Base-by-base conservation (phyloP, 208 protist species). In the Strigomonas galati region DNA sequence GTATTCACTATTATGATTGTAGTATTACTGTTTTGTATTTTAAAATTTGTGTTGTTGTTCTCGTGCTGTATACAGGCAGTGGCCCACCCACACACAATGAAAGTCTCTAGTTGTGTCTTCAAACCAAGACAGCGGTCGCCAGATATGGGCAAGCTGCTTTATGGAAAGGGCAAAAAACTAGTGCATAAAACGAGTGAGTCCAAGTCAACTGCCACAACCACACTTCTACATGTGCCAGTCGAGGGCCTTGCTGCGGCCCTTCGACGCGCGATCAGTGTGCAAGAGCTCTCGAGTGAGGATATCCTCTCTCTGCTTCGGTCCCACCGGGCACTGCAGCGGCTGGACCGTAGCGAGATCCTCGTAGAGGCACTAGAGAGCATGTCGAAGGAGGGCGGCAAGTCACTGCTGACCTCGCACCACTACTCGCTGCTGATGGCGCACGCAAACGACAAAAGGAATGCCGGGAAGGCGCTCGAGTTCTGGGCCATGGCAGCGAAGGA, bases 341-440 rank as follows among this genome's bases (percentile, higher is more conserved):
- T 93, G 3, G 90, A 95, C 60, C 84, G 90, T n/a, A 82, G 79
- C 12, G 77, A 89, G 53, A 67, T 78, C 1, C 40, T 91, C 0
- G 78, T 89, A 0, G 54, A 81, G 23, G 83, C 79, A 6, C 64
- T 84, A 24, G 75, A 72, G 6, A 68, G 72, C 35, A 40, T 40
- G 35, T 28, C 40, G 24, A 62, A 62, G 30, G 31, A 62, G 14
- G 23, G 17, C n/a, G 76, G 57, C 0, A 40, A 71, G 24, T 51
- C 81, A 43, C 72, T 73, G 1, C 67, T 92, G 12, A 89, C 70
- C 1, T 65, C 85, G 26, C 77, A 88, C 53, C 87, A 96, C 67
- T 92, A 90, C 59, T 84, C 81, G 35, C 64, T 84, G 1, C 71
- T 96, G 26, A 89, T 96, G 85, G 84, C 90, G 15, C 90, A 93